Base-by-base conservation (phyloP, 345 rosid species). In the Noccaea bulbosa region DNA sequence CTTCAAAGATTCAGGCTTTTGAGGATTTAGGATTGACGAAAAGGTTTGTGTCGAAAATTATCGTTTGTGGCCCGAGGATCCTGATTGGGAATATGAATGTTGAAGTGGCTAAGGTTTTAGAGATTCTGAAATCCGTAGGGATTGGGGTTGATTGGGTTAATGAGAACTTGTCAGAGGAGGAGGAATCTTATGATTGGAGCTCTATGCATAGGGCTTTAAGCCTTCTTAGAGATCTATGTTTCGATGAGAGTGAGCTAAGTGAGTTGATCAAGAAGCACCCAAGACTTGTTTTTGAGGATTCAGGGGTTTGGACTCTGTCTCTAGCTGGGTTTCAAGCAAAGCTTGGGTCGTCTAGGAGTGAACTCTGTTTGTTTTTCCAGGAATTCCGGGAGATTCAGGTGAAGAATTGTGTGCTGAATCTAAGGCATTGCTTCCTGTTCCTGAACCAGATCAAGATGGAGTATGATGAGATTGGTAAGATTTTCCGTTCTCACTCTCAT, bases 381-480 rank as follows among this genome's bases (percentile, higher is more conserved):
- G 80, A 79, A 27, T 83, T 88, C 50, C 87, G 96, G 10, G 56
- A 80, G n/a, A 65, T 77, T 54, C 65, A 62, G 63, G 78, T 82
- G 30, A 65, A 46, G 37, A 79, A 71, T 41, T 88, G 88, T 60
- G 53, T 83, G 41, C 75, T 45, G 11, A 89, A 89, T 79, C 67
- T 89, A 66, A 81, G 78, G 68, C 72, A 53, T 53, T 82, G 92
- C 68, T 72, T 83, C 70, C 62, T 60, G 43, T 69, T 87, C 62
- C 70, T 92, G 32, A 67, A 55, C 16, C 82, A 87, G 69, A 81
- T 89, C 35, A 82, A 78, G 44, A 87, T 92, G 98, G 81, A 81
- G 12, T 46, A 22, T 10, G 51, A 64, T 35, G 85, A 86, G 69
- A 83, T 87, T 49, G 73, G 69, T 39, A 82, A 82, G 73, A 77